Evolutionary conservation across 2,329 filamentous ascomycete species (phyloP).

Genomic region (Akanthomyces lecanii): DNA sequence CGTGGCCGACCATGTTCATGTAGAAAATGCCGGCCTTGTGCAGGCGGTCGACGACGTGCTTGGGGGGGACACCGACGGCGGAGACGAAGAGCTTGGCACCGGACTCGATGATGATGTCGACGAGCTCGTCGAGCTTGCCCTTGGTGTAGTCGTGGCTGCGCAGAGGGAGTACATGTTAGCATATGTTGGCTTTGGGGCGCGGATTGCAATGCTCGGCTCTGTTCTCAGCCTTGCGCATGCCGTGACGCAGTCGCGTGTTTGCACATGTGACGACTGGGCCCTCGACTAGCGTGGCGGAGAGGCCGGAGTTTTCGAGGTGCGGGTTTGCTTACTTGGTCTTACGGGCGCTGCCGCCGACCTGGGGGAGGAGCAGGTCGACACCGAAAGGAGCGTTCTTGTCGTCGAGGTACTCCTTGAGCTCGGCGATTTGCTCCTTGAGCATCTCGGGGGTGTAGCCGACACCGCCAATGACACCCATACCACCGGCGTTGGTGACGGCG

Average conservation of each 20-base stretch:
- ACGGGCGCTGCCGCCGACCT: conserved; percentile 88
- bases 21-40: conserved; percentile 85
- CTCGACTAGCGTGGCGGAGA: conserved; percentile 1
- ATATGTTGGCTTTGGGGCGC: no score
- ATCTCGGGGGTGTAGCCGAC: conserved; percentile 96
- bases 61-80: conserved; percentile 89
- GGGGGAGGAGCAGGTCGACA: conserved; percentile 87
- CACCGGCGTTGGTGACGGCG: conserved; percentile 94
- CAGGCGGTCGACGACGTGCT: conserved; percentile 81
- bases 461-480: conserved; percentile 93
- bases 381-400: conserved; percentile 96
- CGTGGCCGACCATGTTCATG: conserved; percentile 99
- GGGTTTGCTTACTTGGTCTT: conserved; percentile 73
- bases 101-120: conserved; percentile 89
- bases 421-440: conserved; percentile 89
- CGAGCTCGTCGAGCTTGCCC: conserved; percentile 87
- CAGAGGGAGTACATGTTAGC: conserved; percentile 11
- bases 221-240: background rate
- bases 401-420: conserved; percentile 81
- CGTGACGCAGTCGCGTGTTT: background rate
- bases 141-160: conserved; percentile 98
- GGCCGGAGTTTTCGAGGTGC: background rate
- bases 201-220: background rate
- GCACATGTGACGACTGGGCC: conserved; percentile 10
- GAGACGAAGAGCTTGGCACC: conserved; percentile 93